Percentiles rank a stretch among this genome's conserved stretches.
Conservation (phyloP, 164 flowering plant species). For the Paratinospora sagittata region DNA sequence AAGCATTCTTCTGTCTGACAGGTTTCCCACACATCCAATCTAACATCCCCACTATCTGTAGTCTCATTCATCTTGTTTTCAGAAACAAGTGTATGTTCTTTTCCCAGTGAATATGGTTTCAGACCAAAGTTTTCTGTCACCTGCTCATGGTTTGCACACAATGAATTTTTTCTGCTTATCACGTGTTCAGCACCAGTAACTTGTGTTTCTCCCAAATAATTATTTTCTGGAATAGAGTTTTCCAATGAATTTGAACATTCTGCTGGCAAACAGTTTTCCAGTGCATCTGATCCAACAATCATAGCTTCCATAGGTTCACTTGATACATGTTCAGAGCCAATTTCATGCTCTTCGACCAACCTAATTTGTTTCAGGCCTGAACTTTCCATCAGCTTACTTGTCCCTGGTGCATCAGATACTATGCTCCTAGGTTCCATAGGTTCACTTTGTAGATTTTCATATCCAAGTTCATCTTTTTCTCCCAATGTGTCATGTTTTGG, state of each 20-base stretch:
- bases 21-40: background rate
- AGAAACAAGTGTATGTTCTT: conserved; percentile 10
- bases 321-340: conserved; percentile 8
- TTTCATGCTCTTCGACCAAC: conserved; percentile 8
- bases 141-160: background rate
- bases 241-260: conserved; percentile 1
- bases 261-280: background rate
- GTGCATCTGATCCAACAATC: background rate
- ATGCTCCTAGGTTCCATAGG: background rate
- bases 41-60: background rate
- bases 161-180: background rate
- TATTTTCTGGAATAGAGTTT: background rate
- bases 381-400: background rate
- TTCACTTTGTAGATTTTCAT: background rate
- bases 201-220: background rate
- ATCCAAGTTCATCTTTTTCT: background rate
- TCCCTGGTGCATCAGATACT: conserved; percentile 6
- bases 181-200: background rate
- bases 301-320: background rate
- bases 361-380: conserved; percentile 3
- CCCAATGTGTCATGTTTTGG: background rate
- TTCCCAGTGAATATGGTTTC: conserved; percentile 3
- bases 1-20: conserved; percentile 2
- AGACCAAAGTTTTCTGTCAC: background rate
- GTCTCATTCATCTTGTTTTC: conserved; percentile 2